phyloP scores from a whole-genome alignment of 345 rosid species.

The Nasturtium officinale region DNA sequence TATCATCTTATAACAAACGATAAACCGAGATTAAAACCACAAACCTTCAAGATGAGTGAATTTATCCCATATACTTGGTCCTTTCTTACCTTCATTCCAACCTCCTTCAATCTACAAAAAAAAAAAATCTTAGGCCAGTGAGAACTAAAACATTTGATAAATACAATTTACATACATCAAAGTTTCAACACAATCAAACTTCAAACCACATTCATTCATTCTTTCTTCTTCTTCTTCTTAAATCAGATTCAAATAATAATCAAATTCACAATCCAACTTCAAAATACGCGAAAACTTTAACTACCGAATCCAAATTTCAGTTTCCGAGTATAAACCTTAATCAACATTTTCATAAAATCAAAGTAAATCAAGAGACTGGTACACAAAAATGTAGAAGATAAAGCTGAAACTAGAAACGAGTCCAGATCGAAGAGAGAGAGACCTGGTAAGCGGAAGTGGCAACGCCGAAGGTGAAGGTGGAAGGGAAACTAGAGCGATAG shows the following conservation, averaged over 20 bases:
- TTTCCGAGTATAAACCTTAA: not conserved
- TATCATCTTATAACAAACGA: not conserved
- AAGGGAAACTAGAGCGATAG: constrained; percentile 50
- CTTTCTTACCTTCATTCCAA: constrained; percentile 70
- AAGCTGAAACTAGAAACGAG: not conserved
- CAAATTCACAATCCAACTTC: not conserved
- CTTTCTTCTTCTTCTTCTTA: not conserved
- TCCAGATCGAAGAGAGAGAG: not conserved
- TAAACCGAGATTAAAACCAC: constrained; percentile 3
- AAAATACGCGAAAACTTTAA: not conserved
- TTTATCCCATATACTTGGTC: constrained; percentile 85
- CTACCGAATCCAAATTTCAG: not conserved
- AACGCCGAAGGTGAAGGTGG: constrained; percentile 59
- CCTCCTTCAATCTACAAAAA: constrained; percentile 85
- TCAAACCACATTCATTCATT: constrained; percentile 26
- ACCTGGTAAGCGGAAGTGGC: constrained; percentile 71
- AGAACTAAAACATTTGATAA: not conserved
- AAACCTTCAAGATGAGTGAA: constrained; percentile 70
- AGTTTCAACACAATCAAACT: not conserved
- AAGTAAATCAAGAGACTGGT: not conserved
- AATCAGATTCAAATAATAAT: not conserved
- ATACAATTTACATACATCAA: not conserved
- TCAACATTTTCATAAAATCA: constrained; percentile 5
- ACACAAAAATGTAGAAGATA: not conserved
- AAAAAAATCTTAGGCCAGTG: constrained; percentile 12